A percentile compares a stretch with the other conserved stretches of the same genome.
These are phyloP conservation scores for Chamaecyparis obtusa DNA, from an alignment of 75 land plant genomes.

Conservation along the genomic window DNA sequence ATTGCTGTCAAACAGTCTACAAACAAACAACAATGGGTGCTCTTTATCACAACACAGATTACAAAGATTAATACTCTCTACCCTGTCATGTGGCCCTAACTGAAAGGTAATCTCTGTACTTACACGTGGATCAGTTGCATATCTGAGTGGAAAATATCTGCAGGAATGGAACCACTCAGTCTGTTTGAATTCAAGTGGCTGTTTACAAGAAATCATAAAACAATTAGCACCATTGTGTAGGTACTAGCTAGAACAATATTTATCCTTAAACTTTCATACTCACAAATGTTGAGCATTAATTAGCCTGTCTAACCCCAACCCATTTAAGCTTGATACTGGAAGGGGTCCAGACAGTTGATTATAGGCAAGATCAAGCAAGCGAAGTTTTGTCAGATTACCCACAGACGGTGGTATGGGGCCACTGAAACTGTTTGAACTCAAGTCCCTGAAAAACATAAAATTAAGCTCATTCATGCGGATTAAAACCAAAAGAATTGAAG, in stretches of 20 bases:
- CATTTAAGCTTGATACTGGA: constrained; percentile 45
- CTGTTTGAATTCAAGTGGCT: constrained; percentile 74
- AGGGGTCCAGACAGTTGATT: constrained; percentile 59
- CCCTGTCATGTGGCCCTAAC: too few species aligned
- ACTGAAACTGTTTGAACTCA: constrained; percentile 65
- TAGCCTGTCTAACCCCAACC: constrained; percentile 52
- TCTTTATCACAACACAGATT: neutral
- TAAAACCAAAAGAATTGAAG: neutral
- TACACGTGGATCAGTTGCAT: constrained; percentile 73
- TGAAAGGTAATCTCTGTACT: constrained; percentile 17
- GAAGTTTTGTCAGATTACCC: constrained; percentile 59
- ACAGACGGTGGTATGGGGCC: constrained; percentile 61
- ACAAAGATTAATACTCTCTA: neutral
- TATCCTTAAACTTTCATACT: constrained; percentile 18
- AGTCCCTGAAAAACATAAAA: constrained; percentile 34
- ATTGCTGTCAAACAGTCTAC: constrained; percentile 72
- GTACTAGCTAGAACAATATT: neutral
- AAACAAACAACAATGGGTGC: neutral
- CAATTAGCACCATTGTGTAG: neutral
- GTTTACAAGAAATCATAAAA: constrained; percentile 9
- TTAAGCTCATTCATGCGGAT: neutral
- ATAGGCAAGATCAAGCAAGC: constrained; percentile 59
- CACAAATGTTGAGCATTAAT: constrained; percentile 59
- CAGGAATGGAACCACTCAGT: constrained; percentile 58
- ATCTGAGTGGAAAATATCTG: constrained; percentile 47